Percentiles rank a stretch among this genome's conserved stretches.
phyloP scores from a whole-genome alignment of 2,329 filamentous ascomycete genomes.

The Lasiodiplodia sp. region DNA sequence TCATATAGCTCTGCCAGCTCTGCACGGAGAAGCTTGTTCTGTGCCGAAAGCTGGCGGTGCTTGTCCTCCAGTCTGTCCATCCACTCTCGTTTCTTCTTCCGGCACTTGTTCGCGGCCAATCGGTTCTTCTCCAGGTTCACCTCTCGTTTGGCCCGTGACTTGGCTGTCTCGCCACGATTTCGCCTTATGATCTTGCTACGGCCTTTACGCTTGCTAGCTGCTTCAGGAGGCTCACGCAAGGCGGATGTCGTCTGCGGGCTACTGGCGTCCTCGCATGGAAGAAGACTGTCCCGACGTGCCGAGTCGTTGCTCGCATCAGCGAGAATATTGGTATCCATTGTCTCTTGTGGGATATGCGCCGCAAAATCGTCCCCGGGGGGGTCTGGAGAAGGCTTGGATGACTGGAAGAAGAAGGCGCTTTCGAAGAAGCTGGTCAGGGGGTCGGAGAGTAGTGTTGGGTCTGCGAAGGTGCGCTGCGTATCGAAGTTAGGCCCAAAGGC shows the following conservation, averaged over 20 bases:
- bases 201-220: too few relatives aligned
- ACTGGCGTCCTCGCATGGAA: too few relatives aligned
- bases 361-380: not conserved
- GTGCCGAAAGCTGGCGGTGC: slow-evolving; percentile 38
- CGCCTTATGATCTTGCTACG: too few relatives aligned
- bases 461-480: not conserved
- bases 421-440: not conserved
- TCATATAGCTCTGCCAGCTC: not conserved
- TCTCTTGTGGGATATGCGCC: not conserved
- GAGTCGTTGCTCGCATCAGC: too few relatives aligned
- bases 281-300: not conserved
- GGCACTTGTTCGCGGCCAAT: slow-evolving; percentile 71
- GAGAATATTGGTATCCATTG: not conserved
- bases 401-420: not conserved
- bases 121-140: slow-evolving; percentile 71
- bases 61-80: slow-evolving; percentile 53
- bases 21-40: slow-evolving; percentile 39
- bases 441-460: not conserved
- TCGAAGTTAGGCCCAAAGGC: not conserved
- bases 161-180: not conserved
- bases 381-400: not conserved
- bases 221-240: too few relatives aligned
- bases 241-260: too few relatives aligned
- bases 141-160: slow-evolving; percentile 52
- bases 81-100: slow-evolving; percentile 67